A percentile compares a stretch with the other conserved stretches of the same genome.
Conservation (phyloP, 306 rosid species). For the Cucumis sativus region DNA sequence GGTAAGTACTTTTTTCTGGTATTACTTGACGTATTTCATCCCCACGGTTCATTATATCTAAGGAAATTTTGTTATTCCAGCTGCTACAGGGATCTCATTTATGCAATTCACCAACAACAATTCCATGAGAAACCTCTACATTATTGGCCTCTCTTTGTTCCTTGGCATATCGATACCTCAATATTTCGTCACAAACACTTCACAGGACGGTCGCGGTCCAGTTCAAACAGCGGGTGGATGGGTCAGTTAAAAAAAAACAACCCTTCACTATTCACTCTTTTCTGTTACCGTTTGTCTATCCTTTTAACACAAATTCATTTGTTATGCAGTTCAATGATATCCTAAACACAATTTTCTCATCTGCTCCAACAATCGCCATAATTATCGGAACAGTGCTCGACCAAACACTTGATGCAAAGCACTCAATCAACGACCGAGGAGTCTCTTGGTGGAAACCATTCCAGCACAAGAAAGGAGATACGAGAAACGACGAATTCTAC, state of each 20-base stretch:
- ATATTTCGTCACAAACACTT: constrained; percentile 50
- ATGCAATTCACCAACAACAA: constrained; percentile 49
- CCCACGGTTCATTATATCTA: not conserved
- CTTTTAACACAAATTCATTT: constrained; percentile 2
- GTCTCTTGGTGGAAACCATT: constrained; percentile 78
- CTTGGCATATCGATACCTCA: constrained; percentile 87
- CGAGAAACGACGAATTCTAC: constrained; percentile 66
- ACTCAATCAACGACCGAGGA: constrained; percentile 45
- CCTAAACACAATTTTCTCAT: constrained; percentile 77
- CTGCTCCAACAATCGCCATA: constrained; percentile 73
- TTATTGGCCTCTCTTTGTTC: constrained; percentile 69
- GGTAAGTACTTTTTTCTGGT: constrained; percentile 33
- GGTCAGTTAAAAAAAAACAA: constrained; percentile 44
- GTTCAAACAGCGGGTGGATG: constrained; percentile 66
- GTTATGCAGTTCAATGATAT: constrained; percentile 72
- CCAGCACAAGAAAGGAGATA: constrained; percentile 67
- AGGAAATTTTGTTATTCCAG: constrained; percentile 21
- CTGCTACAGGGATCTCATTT: constrained; percentile 78
- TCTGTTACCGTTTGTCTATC: not conserved
- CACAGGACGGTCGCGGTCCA: constrained; percentile 70
- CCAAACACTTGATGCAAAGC: constrained; percentile 57
- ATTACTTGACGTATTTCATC: not conserved
- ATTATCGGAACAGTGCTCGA: constrained; percentile 72
- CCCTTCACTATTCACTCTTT: not conserved
- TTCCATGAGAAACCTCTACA: constrained; percentile 72